phyloP scores from a whole-genome alignment of 768 basidiomycete species.

The Naganishia kalamii region DNA sequence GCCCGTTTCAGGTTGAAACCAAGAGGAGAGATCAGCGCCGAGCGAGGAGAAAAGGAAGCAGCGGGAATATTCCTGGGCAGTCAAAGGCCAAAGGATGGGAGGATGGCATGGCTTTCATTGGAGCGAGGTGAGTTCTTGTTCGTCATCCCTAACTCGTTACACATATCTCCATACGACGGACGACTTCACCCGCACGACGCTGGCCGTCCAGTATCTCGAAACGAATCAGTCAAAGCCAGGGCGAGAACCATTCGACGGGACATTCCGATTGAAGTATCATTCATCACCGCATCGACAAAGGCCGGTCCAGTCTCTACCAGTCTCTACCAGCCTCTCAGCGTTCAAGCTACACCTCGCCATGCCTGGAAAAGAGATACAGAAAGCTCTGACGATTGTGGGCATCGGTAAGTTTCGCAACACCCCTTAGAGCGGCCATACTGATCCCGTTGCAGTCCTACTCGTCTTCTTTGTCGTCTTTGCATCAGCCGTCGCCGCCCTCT shows the following conservation, averaged over 20 bases:
- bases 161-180: too few relatives aligned
- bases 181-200: background rate
- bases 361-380: background rate
- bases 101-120: background rate
- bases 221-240: background rate
- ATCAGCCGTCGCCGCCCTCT: background rate
- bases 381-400: background rate
- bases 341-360: background rate
- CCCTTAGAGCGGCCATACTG: background rate
- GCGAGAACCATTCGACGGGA: too few relatives aligned
- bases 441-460: background rate
- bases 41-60: background rate
- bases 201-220: background rate
- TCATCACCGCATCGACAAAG: too few relatives aligned
- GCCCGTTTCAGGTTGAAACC: background rate
- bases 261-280: too few relatives aligned
- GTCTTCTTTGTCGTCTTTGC: slow-evolving; percentile 7
- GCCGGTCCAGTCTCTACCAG: too few relatives aligned
- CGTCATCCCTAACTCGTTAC: too few relatives aligned
- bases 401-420: background rate
- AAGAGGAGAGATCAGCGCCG: background rate
- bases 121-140: background rate
- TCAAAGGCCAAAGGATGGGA: background rate
- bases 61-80: background rate
- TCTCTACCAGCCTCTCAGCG: too few relatives aligned